Evolutionary conservation across 2,329 filamentous ascomycete species (phyloP).

Genomic region (Atkinsonella hypoxylon): DNA sequence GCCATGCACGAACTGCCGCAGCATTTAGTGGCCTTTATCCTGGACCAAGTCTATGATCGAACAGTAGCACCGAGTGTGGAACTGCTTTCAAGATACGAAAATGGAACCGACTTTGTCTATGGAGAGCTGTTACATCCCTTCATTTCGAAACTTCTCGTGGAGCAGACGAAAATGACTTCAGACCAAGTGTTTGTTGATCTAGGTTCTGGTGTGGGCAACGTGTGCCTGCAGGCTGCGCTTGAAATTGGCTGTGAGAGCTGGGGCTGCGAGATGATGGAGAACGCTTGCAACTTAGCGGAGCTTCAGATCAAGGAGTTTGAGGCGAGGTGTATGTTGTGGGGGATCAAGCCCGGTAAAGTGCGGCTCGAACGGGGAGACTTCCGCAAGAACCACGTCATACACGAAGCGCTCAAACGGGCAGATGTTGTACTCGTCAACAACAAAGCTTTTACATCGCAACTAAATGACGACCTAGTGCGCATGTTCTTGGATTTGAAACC

Average conservation of each 20-base stretch:
- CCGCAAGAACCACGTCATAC: conserved; percentile 57
- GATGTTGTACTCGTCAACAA: conserved; percentile 98
- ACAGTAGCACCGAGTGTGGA: conserved; percentile 86
- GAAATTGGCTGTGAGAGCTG: conserved; percentile 90
- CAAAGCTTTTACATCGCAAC: conserved; percentile 79
- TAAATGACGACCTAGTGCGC: conserved; percentile 75
- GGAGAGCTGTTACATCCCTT: conserved; percentile 84
- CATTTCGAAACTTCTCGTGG: conserved; percentile 66
- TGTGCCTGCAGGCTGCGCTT: conserved; percentile 84
- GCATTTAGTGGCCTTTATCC: conserved; percentile 65
- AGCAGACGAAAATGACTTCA: conserved; percentile 65
- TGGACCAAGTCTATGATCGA: conserved; percentile 80
- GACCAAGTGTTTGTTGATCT: conserved; percentile 86
- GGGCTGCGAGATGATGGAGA: conserved; percentile 94
- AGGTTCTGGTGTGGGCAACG: conserved; percentile 91
- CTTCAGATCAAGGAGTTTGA: conserved; percentile 73
- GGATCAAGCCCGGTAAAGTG: conserved; percentile 67
- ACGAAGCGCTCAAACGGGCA: conserved; percentile 63
- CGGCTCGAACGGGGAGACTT: conserved; percentile 77
- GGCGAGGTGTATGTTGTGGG: conserved; percentile 82
- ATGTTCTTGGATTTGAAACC: conserved; percentile 91
- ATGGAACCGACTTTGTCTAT: conserved; percentile 87
- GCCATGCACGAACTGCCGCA: conserved; percentile 56
- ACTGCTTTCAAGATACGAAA: conserved; percentile 71
- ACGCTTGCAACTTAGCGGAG: conserved; percentile 71